phyloP scores from a whole-genome alignment of 805 yeast species.

The Torulaspora microellipsoides region DNA sequence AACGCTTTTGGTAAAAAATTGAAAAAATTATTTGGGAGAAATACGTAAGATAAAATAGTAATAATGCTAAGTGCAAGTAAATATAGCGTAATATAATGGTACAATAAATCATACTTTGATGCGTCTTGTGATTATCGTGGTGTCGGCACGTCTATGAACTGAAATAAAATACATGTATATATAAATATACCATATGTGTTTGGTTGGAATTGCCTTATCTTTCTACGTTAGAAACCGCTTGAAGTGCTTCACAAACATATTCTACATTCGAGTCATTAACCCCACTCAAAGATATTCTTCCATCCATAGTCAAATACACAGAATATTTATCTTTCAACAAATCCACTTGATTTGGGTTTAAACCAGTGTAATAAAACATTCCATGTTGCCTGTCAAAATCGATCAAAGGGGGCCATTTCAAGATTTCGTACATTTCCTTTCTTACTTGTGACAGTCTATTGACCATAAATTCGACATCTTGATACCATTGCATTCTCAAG shows the following conservation, averaged over 20 bases:
- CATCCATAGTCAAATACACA: conserved; percentile 83
- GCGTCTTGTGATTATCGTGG: too few species aligned
- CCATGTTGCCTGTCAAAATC: conserved; percentile 67
- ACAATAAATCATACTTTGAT: too few species aligned
- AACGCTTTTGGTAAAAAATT: conserved; percentile 36
- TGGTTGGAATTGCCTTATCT: too few species aligned
- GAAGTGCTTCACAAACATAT: conserved; percentile 35
- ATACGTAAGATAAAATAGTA: conserved; percentile 11
- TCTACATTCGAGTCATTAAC: conserved; percentile 76
- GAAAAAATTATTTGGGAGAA: conserved; percentile 41
- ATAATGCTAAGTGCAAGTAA: too few species aligned
- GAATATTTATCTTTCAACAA: conserved; percentile 65
- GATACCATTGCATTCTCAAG: conserved; percentile 70
- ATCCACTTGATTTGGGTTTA: conserved; percentile 64
- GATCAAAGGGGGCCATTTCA: conserved; percentile 81
- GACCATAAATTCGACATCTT: conserved; percentile 75
- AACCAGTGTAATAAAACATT: conserved; percentile 93
- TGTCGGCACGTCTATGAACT: too few species aligned
- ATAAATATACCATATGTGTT: neutral
- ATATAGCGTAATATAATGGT: too few species aligned
- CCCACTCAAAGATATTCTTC: conserved; percentile 89
- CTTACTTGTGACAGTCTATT: conserved; percentile 75
- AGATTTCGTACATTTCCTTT: conserved; percentile 52
- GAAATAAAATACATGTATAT: too few species aligned
- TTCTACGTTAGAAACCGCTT: conserved; percentile 2